These are phyloP conservation scores for Daldinia bambusicola DNA, from an alignment of 495 filamentous ascomycete species.

Conservation along the genomic window DNA sequence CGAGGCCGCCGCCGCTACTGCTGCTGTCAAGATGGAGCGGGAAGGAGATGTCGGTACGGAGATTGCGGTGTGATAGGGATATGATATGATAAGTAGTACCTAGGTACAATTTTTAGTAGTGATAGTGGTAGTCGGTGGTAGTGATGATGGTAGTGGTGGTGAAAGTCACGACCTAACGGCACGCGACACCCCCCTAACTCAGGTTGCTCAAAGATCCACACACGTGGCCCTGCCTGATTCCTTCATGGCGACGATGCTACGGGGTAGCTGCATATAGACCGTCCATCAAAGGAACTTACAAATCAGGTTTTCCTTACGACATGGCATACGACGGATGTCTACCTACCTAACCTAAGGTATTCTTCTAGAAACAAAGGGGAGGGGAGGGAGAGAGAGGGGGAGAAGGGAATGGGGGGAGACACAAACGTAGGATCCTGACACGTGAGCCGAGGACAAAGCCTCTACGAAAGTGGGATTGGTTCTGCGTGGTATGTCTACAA, in stretches of 20 bases:
- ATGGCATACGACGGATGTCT: not conserved
- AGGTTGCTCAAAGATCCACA: too few relatives aligned
- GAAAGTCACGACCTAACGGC: not conserved
- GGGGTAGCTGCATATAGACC: not conserved
- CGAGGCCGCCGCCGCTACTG: too few relatives aligned
- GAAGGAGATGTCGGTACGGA: constrained; percentile 18
- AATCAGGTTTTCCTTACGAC: not conserved
- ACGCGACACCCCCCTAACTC: not conserved
- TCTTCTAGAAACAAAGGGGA: not conserved
- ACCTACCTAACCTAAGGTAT: not conserved
- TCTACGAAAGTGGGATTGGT: not conserved
- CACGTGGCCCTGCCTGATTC: not conserved
- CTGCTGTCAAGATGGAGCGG: constrained; percentile 20
- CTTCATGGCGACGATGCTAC: not conserved
- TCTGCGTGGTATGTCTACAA: not conserved
- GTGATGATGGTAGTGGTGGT: too few relatives aligned
- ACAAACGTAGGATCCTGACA: not conserved
- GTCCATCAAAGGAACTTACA: not conserved
- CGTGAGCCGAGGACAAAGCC: not conserved
- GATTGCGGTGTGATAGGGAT: constrained; percentile 18
- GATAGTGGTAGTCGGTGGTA: too few relatives aligned
- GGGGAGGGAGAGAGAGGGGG: too few relatives aligned
- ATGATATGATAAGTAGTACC: too few relatives aligned
- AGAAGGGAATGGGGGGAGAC: too few relatives aligned
- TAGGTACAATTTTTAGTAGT: not conserved